These are phyloP conservation scores for Gilbertella persicaria DNA, from an alignment of 371 early-diverging fungal species.

Conservation along the genomic window DNA sequence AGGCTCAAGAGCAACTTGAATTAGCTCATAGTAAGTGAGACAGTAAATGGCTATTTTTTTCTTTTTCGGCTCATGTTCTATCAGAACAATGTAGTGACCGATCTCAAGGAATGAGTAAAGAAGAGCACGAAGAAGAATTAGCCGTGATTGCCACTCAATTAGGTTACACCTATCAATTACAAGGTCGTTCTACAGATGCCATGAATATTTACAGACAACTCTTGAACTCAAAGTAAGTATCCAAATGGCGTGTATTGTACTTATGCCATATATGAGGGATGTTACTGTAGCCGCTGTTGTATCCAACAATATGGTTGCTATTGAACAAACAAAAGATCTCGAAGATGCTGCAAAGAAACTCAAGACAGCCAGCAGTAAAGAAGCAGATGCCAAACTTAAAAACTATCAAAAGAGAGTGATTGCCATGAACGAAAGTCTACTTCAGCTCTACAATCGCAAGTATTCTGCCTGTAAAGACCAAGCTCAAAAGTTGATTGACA, in stretches of 20 bases:
- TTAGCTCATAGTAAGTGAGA: constrained; percentile 54
- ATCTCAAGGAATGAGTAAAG: constrained; percentile 47
- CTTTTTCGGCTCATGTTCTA: too few relatives aligned
- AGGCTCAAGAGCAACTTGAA: constrained; percentile 60
- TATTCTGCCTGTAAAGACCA: constrained; percentile 59
- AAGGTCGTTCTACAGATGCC: constrained; percentile 61
- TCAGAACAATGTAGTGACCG: constrained; percentile 41
- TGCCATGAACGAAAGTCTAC: constrained; percentile 68
- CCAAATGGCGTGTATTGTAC: not conserved
- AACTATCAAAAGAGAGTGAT: constrained; percentile 66
- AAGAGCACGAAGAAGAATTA: constrained; percentile 73
- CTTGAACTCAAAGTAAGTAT: constrained; percentile 58
- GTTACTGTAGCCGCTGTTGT: constrained; percentile 62
- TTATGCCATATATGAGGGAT: constrained; percentile 28
- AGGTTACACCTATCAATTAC: constrained; percentile 73
- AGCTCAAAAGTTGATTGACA: constrained; percentile 52
- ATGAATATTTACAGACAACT: constrained; percentile 64
- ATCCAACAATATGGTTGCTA: constrained; percentile 67
- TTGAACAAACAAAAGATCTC: constrained; percentile 57
- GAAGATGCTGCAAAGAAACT: constrained; percentile 64
- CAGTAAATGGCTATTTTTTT: not conserved
- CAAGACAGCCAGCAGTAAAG: constrained; percentile 56
- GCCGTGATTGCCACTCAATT: constrained; percentile 69
- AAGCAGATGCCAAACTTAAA: constrained; percentile 62
- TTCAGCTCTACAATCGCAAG: constrained; percentile 48